Percentiles rank a stretch among this genome's conserved stretches.
Conservation (phyloP, 2,329 filamentous ascomycete genomes). For the Clathrospora elynae region DNA sequence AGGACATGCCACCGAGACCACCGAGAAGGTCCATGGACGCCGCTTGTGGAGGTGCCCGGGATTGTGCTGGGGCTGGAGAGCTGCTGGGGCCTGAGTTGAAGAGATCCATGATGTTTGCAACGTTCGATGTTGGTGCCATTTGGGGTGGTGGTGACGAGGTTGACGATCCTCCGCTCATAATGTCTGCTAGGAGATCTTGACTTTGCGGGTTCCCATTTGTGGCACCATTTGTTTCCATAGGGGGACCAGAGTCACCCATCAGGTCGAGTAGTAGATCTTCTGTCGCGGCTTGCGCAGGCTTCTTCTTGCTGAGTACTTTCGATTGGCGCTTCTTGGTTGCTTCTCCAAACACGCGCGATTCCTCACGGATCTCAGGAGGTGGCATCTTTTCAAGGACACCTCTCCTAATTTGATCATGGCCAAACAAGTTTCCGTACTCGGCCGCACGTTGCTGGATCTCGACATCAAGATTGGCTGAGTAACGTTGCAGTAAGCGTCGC, state of each 20-base stretch:
- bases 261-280: conserved; percentile 90
- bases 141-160: conserved; percentile 54
- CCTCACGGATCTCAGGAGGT: conserved; percentile 92
- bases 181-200: conserved; percentile 87
- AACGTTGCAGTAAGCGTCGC: conserved; percentile 73
- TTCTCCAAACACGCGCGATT: conserved; percentile 86
- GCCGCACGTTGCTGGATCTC: conserved; percentile 96
- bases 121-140: conserved; percentile 47
- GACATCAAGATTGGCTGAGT: conserved; percentile 87
- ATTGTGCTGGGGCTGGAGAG: conserved; percentile 45
- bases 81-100: conserved; percentile 63
- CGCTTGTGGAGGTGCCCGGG: conserved; percentile 46
- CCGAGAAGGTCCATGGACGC: conserved; percentile 51
- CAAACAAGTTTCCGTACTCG: conserved; percentile 94
- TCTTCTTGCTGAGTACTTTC: conserved; percentile 65
- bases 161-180: conserved; percentile 69
- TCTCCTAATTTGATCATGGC: conserved; percentile 80
- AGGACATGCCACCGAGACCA: conserved; percentile 52
- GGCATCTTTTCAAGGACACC: conserved; percentile 98
- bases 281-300: conserved; percentile 79
- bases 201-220: conserved; percentile 66
- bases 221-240: conserved; percentile 57
- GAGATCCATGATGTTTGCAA: conserved; percentile 82
- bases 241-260: conserved; percentile 78
- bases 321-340: conserved; percentile 61